Evolutionary conservation across 2,329 filamentous ascomycete species (phyloP), one percentile per base, ranked within the genome.

Genomic region (Fusarium cyanostomum): DNA sequence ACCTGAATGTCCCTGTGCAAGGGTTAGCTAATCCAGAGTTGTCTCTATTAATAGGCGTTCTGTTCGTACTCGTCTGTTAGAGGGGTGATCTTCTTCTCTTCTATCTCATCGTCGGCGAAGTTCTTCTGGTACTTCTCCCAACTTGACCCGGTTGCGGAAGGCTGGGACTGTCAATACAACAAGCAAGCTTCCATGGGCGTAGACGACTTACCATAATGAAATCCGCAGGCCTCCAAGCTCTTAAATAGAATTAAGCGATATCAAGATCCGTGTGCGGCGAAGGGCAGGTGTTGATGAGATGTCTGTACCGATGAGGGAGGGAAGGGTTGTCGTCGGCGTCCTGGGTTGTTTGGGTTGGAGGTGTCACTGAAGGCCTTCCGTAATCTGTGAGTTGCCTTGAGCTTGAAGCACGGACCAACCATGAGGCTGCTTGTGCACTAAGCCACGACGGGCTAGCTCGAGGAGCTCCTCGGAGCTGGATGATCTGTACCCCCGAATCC

Each of bases 51-150:
- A 28, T 33, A 9, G 12, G 34, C 8, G 31, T 37, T 42, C 42
- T 24, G 33, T 31, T 82, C 91, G 68, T 86, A 97, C 94, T 98
- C 95, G 82, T 98, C 95, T 70, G 94, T 91, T 64, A 99, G 84
- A 68, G 95, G 95, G 59, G 93, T 94, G 76, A 99, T 99, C 88
- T 99, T 99, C 90, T 99, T 99, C 86, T 99, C 95, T 78, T 96
- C 93, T 79, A 94, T 84, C 78, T 98, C 95, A 73, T 99, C 95
- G 75, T 99, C 95, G 75, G 90, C 94, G 76, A 92, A 99, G 76
- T 89, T 94, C 86, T 98, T 97, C 82, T 92, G 87, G 85, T 97
- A 98, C 84, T 98, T 98, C 86, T 99, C 95, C 95, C 95, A 99
- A 86, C 88, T 92, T 79, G 86, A 82, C 77, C 95, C 95, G 73